Percentiles rank a stretch among this genome's conserved stretches.
Evolutionary conservation across 495 filamentous ascomycete genomes (phyloP).

Genomic region (Sphaerosporella brunnea): DNA sequence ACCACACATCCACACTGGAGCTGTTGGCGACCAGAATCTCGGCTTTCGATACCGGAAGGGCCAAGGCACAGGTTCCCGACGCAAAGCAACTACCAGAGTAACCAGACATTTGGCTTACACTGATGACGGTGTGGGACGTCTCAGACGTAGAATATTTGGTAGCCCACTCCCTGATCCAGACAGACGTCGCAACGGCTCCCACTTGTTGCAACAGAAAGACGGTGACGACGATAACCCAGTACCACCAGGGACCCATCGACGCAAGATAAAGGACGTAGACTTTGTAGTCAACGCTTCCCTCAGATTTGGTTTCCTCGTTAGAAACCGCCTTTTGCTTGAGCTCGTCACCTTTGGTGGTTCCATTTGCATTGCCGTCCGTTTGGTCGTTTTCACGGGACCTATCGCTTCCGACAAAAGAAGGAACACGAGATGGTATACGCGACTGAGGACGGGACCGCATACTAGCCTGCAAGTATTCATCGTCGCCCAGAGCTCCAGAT

Average conservation of each 20-base stretch:
- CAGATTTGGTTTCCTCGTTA: constrained; percentile 54
- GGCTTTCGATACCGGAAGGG: constrained; percentile 21
- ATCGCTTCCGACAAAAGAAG: constrained; percentile 46
- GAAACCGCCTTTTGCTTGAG: constrained; percentile 33
- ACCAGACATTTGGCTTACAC: constrained; percentile 15
- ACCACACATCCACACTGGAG: constrained; percentile 49
- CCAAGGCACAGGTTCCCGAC: constrained; percentile 19
- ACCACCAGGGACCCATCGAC: constrained; percentile 89
- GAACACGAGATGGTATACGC: constrained; percentile 50
- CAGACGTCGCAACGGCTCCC: constrained; percentile 61
- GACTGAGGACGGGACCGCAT: constrained; percentile 33
- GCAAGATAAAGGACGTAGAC: constrained; percentile 69
- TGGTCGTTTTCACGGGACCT: constrained; percentile 30
- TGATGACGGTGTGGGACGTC: background rate
- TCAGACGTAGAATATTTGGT: constrained; percentile 14
- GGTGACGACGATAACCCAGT: constrained; percentile 57
- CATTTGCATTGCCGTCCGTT: constrained; percentile 28
- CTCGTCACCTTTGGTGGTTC: constrained; percentile 29
- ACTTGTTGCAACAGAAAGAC: constrained; percentile 70
- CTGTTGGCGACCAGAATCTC: background rate
- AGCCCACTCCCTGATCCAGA: constrained; percentile 87
- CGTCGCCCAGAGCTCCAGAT: constrained; percentile 72
- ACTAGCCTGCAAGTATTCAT: constrained; percentile 28
- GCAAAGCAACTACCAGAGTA: constrained; percentile 30
- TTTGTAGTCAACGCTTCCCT: constrained; percentile 67